Percentiles rank a stretch among this genome's conserved stretches.
Conservation (phyloP, 2,329 filamentous ascomycete genomes). For the Fusarium paranaense region DNA sequence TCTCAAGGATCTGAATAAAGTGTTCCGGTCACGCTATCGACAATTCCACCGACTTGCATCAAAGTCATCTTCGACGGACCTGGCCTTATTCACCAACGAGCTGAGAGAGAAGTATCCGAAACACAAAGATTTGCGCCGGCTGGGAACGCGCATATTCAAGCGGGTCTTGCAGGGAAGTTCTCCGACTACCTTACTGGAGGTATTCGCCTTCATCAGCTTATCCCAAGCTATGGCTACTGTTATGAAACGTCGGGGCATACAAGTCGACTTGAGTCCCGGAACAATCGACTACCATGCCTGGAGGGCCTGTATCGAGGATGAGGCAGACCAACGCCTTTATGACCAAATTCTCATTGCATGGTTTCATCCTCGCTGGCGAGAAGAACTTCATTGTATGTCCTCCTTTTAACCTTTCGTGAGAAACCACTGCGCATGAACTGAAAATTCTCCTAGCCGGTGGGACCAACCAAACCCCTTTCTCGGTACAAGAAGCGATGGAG, state of each 20-base stretch:
- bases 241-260: neutral
- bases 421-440: fast-evolving
- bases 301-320: neutral
- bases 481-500: neutral
- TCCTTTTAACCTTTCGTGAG: fast-evolving
- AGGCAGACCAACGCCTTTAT: fast-evolving
- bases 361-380: neutral
- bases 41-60: fast-evolving
- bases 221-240: neutral
- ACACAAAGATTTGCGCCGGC: neutral
- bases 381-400: neutral
- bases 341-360: neutral
- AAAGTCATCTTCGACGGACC: fast-evolving
- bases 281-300: neutral
- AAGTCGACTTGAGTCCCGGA: fast-evolving
- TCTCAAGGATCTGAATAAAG: neutral
- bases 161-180: neutral
- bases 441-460: neutral
- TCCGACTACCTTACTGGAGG: neutral
- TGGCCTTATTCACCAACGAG: neutral
- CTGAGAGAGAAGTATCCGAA: neutral
- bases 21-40: neutral
- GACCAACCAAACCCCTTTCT: neutral
- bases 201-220: neutral
- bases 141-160: neutral